phyloP scores from a whole-genome alignment of 1,284 basidiomycete species.

The Anthracocystis walkeri region DNA sequence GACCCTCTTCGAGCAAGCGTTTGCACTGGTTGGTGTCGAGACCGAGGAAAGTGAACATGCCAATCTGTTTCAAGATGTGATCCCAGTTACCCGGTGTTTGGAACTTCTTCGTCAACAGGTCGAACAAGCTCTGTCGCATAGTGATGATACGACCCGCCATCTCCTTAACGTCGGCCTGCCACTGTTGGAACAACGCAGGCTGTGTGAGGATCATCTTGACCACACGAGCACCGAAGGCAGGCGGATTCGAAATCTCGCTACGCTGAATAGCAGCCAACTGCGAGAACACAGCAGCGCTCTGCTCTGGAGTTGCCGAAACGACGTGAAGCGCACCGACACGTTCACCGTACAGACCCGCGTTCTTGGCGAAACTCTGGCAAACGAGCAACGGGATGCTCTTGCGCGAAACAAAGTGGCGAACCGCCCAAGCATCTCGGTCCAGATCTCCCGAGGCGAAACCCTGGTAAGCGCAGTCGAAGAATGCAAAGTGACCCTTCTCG shows the following conservation, averaged over 20 bases:
- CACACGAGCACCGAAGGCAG: constrained; percentile 87
- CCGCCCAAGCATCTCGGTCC: constrained; percentile 89
- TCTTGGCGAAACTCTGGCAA: constrained; percentile 97
- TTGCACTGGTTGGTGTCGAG: constrained; percentile 75
- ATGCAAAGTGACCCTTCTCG: constrained; percentile 83
- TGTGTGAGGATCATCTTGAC: constrained; percentile 76
- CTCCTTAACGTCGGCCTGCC: constrained; percentile 88
- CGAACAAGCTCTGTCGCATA: constrained; percentile 85
- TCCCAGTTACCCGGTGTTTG: constrained; percentile 87
- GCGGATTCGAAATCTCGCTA: constrained; percentile 93
- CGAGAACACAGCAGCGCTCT: constrained; percentile 56
- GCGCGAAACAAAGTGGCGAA: constrained; percentile 84
- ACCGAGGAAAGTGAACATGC: constrained; percentile 68
- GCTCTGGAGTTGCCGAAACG: constrained; percentile 50
- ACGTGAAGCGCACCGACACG: constrained; percentile 77
- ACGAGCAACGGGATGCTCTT: constrained; percentile 82
- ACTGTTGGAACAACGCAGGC: constrained; percentile 79
- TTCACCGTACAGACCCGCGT: constrained; percentile 90
- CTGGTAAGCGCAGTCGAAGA: constrained; percentile 96
- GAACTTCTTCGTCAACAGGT: constrained; percentile 82
- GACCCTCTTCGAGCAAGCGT: constrained; percentile 79
- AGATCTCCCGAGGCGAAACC: constrained; percentile 89
- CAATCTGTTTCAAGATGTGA: constrained; percentile 73
- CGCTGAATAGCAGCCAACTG: constrained; percentile 88
- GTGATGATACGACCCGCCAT: constrained; percentile 92